Conservation (phyloP, 164 flowering plant species). For the Berberis thunbergii region DNA sequence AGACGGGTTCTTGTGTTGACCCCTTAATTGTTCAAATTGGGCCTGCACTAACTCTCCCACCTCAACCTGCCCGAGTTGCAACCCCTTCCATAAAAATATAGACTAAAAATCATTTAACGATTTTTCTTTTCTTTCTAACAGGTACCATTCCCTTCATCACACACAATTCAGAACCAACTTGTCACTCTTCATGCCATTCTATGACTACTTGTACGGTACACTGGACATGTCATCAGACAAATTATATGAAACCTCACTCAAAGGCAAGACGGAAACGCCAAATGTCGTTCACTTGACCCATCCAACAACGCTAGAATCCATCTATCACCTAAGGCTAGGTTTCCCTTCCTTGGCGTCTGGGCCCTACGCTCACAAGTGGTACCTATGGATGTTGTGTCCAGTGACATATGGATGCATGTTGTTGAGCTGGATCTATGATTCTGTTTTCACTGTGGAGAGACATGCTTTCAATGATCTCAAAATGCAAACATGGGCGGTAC, state of each 20-base stretch:
- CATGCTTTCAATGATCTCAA: slow-evolving; percentile 40
- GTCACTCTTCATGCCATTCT: slow-evolving; percentile 49
- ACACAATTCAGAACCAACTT: slow-evolving; percentile 47
- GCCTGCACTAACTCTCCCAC: no score
- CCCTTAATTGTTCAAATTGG: no score
- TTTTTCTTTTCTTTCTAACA: slow-evolving; percentile 5
- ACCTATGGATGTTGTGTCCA: slow-evolving; percentile 57
- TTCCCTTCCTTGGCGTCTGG: slow-evolving; percentile 53
- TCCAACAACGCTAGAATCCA: slow-evolving; percentile 34
- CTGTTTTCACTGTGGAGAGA: slow-evolving; percentile 48
- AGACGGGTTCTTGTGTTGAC: no score
- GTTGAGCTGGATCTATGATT: slow-evolving; percentile 42
- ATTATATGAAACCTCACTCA: slow-evolving; percentile 31
- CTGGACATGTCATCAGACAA: slow-evolving; percentile 44
- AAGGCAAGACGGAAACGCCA: slow-evolving; percentile 28
- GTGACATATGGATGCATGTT: slow-evolving; percentile 33
- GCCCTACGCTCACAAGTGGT: slow-evolving; percentile 55
- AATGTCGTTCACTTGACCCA: slow-evolving; percentile 68
- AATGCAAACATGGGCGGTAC: slow-evolving; percentile 58
- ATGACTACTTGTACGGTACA: slow-evolving; percentile 52
- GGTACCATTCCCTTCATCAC: slow-evolving; percentile 54
- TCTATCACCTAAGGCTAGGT: slow-evolving; percentile 41
- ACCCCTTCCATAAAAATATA: background rate
- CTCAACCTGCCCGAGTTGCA: no score
- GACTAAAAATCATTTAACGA: background rate